phyloP scores from a whole-genome alignment of 1,139 yeast genomes.

The Schwanniomyces etchellsii region DNA sequence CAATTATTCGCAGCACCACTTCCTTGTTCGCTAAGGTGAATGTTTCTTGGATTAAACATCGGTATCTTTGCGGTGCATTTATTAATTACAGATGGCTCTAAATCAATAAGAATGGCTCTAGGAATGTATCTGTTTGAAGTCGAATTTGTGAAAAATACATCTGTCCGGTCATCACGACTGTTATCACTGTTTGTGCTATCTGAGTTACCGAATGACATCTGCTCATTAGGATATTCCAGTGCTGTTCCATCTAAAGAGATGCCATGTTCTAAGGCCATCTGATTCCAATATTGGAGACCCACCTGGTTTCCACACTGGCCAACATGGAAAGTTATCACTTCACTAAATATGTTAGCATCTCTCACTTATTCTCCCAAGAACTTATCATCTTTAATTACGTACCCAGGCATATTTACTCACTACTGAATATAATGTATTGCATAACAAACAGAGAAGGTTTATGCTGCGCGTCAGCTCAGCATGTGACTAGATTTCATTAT shows the following conservation, averaged over 20 bases:
- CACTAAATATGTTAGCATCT: constrained; percentile 30
- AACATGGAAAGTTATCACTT: constrained; percentile 39
- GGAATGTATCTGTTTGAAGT: constrained; percentile 79
- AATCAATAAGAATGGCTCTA: constrained; percentile 74
- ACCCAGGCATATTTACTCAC: constrained; percentile 5
- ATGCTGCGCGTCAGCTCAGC: background rate
- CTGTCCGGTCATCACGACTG: constrained; percentile 60
- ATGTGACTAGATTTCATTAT: no score
- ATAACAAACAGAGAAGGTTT: background rate
- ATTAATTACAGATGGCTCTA: constrained; percentile 85
- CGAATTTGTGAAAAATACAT: constrained; percentile 74
- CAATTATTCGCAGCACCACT: constrained; percentile 95
- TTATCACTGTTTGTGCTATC: background rate
- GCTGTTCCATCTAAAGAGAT: constrained; percentile 68
- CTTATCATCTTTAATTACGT: constrained; percentile 1
- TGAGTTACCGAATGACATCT: constrained; percentile 28
- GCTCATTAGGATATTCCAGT: constrained; percentile 9
- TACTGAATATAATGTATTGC: background rate
- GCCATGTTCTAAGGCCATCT: constrained; percentile 84
- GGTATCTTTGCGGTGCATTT: constrained; percentile 55
- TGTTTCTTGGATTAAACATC: constrained; percentile 79
- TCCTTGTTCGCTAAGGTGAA: constrained; percentile 75
- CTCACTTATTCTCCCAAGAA: background rate
- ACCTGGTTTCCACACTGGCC: constrained; percentile 98
- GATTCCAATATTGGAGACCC: constrained; percentile 91